These are phyloP conservation scores for Knufia fluminis DNA, from an alignment of 2,329 filamentous ascomycete species.

Conservation along the genomic window DNA sequence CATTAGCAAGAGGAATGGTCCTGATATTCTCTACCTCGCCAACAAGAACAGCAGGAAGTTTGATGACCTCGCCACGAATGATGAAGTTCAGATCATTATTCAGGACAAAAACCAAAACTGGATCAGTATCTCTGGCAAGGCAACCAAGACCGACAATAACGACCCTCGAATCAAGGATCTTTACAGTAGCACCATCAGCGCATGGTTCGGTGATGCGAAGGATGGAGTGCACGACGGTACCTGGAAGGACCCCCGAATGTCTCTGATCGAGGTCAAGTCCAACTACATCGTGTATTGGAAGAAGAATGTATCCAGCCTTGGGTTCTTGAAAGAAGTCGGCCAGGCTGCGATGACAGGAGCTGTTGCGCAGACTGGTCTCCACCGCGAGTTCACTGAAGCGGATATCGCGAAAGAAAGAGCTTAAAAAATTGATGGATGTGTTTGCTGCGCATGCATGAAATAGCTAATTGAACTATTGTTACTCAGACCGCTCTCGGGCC, in stretches of 20 bases:
- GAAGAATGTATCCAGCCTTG: slow-evolving; percentile 28
- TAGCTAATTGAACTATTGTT: too few relatives aligned
- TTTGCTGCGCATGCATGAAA: too few relatives aligned
- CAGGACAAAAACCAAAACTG: slow-evolving; percentile 40
- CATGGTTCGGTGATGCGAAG: slow-evolving; percentile 44
- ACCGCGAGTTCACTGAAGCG: slow-evolving; percentile 19
- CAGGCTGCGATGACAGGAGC: slow-evolving; percentile 30
- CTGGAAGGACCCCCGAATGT: slow-evolving; percentile 40
- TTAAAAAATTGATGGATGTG: not conserved
- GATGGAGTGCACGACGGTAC: slow-evolving; percentile 41
- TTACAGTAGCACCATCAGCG: slow-evolving; percentile 31
- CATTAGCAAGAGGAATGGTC: slow-evolving; percentile 34
- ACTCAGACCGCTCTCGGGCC: too few relatives aligned
- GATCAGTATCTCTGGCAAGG: slow-evolving; percentile 38
- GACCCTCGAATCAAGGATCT: slow-evolving; percentile 43
- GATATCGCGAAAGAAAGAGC: slow-evolving; percentile 22
- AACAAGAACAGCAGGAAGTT: slow-evolving; percentile 42
- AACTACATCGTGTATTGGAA: slow-evolving; percentile 33
- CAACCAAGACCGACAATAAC: slow-evolving; percentile 31
- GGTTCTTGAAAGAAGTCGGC: slow-evolving; percentile 33
- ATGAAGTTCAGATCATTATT: slow-evolving; percentile 37
- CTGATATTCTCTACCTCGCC: slow-evolving; percentile 43
- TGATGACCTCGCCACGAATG: slow-evolving; percentile 35
- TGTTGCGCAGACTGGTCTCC: slow-evolving; percentile 32
- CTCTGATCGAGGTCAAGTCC: slow-evolving; percentile 34